Evolutionary conservation across 805 yeast genomes (phyloP).

Genomic region (Pichia sporocuriosa): DNA sequence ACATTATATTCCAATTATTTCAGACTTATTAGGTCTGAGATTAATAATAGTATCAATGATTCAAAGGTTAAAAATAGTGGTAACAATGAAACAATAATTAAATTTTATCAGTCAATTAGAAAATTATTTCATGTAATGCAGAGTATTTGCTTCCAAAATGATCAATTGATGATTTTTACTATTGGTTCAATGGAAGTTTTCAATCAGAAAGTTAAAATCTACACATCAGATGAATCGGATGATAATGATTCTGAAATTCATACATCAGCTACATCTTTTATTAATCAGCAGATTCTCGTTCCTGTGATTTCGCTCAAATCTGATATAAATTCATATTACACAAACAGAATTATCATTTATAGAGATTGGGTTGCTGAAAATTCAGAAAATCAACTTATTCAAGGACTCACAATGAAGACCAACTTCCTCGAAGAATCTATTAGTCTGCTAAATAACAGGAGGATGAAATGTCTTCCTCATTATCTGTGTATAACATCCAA

Average conservation of each 20-base stretch:
- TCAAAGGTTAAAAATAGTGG: slow-evolving; percentile 7
- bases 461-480: slow-evolving; percentile 22
- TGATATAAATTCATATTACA: slow-evolving; percentile 22
- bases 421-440: slow-evolving; percentile 19
- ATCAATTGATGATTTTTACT: slow-evolving; percentile 18
- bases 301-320: slow-evolving; percentile 27
- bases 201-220: slow-evolving; percentile 20
- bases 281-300: slow-evolving; percentile 27
- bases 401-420: slow-evolving; percentile 9
- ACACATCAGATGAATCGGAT: slow-evolving; percentile 2
- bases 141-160: slow-evolving; percentile 2
- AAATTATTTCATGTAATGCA: slow-evolving; percentile 15
- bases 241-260: background rate
- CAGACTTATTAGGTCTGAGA: too few relatives aligned
- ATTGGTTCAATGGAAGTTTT: slow-evolving; percentile 25
- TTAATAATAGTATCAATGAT: background rate
- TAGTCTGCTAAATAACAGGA: slow-evolving; percentile 14
- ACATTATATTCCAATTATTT: slow-evolving; percentile 18
- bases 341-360: slow-evolving; percentile 25
- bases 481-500: slow-evolving; percentile 17
- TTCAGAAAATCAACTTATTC: background rate
- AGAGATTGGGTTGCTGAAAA: slow-evolving; percentile 25
- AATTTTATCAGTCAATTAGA: slow-evolving; percentile 14
- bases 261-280: slow-evolving; percentile 5
- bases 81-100: slow-evolving; percentile 19